phyloP scores from a whole-genome alignment of 106 monocot species.

The Dioscorea dumetorum region DNA sequence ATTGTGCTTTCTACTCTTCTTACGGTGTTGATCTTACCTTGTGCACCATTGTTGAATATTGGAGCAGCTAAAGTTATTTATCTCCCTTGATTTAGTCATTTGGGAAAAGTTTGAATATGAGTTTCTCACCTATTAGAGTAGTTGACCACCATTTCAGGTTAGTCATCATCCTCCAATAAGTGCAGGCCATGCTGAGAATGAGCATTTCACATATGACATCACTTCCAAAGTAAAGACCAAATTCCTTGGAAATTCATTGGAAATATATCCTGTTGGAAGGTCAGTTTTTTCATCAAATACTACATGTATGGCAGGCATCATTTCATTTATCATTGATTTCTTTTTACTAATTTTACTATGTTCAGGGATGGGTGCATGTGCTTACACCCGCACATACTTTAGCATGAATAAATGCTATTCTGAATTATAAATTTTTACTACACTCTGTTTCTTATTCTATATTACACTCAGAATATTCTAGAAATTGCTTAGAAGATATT shows the following conservation, averaged over 20 bases:
- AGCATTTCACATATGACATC: conserved; percentile 96
- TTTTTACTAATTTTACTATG: background rate
- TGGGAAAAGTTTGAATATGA: too few relatives aligned
- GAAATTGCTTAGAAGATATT: background rate
- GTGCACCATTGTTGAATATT: too few relatives aligned
- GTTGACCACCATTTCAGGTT: conserved; percentile 31
- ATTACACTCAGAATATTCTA: background rate
- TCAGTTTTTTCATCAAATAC: conserved; percentile 9
- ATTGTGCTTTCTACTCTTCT: background rate
- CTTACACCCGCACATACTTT: too few relatives aligned
- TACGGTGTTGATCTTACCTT: too few relatives aligned
- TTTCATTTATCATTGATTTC: background rate
- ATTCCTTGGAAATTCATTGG: conserved; percentile 91
- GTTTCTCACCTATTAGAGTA: too few relatives aligned
- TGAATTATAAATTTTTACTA: too few relatives aligned
- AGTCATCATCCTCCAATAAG: conserved; percentile 98
- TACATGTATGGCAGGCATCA: background rate
- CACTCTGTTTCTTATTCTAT: too few relatives aligned
- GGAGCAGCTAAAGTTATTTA: too few relatives aligned
- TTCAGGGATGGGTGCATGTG: too few relatives aligned
- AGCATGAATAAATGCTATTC: too few relatives aligned
- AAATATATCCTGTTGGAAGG: conserved; percentile 94
- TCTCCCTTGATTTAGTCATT: too few relatives aligned
- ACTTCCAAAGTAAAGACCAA: conserved; percentile 95
- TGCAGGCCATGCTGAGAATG: conserved; percentile 90